Evolutionary conservation across 768 basidiomycete genomes (phyloP).

Genomic region (Kwoniella europaea): DNA sequence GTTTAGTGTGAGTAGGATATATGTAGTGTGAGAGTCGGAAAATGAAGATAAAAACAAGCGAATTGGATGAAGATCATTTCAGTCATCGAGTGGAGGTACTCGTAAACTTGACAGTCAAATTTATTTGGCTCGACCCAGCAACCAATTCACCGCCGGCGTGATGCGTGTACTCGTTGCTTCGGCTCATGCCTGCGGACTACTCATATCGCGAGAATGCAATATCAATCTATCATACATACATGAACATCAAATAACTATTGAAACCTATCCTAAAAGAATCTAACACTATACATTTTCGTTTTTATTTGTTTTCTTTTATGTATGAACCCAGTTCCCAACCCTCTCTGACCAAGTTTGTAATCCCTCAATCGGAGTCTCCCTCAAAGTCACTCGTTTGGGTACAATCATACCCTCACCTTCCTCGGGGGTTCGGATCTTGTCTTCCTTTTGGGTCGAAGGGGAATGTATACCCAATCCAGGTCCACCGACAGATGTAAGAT

Average conservation of each 20-base stretch:
- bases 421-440: conserved; percentile 17
- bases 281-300: neutral
- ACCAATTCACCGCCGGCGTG: neutral
- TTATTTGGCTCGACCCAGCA: no score
- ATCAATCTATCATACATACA: conserved; percentile 9
- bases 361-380: conserved; percentile 38
- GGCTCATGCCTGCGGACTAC: neutral
- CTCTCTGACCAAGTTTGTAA: conserved; percentile 42
- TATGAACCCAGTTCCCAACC: conserved; percentile 39
- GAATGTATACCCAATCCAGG: conserved; percentile 77
- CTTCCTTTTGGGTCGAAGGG: conserved; percentile 1
- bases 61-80: neutral
- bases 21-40: neutral
- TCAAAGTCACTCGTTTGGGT: conserved; percentile 41
- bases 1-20: neutral
- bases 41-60: neutral
- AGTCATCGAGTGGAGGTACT: neutral
- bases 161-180: neutral
- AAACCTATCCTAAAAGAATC: neutral
- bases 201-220: neutral
- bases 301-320: neutral
- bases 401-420: conserved; percentile 43
- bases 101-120: no score
- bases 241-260: neutral
- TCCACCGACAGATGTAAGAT: conserved; percentile 91